Base-by-base conservation (phyloP, 2,329 filamentous ascomycete species). In the Aspergillus awamori region DNA sequence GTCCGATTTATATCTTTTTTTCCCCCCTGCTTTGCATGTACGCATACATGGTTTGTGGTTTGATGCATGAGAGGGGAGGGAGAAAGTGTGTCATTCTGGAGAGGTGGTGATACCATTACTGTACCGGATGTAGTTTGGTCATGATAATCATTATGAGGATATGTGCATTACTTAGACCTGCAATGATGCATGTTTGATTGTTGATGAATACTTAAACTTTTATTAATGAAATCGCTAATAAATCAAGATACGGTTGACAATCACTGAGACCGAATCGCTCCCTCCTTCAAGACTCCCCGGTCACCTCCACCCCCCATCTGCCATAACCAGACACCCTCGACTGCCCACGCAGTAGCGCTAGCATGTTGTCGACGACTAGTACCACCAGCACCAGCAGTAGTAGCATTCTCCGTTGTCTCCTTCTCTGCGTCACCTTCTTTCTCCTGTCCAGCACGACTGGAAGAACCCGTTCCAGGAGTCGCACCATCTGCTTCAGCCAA, bases 271-370 rank as follows among this genome's bases (percentile, higher is more conserved):
- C 73, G 71, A 60, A 71, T 59, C 10, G 68, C 63, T 2, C 72
- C 70, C 20, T 74, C 72, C 63, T 78, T 77, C 60, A 75, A 62
- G 5, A 81, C 66, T 1, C 77, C 76, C 53, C 77, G 69, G 63
- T 79, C 77, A 24, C 77, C 74, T 76, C 80, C 82, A 77, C 78
- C 86, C 72, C 90, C 90, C 82, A 90, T 72, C 82, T 90, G 66
- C 92, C 92, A 93, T 63, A 96, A 76, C 93, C 94, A 97, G 15
- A 97, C 79, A 1, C 93, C 93, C 76, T 98, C 94, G 3, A 90
- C 88, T 10, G 94, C 93, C 82, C 93, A 96, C 0, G 90, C 89
- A 70, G 88, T 86, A 53, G 91, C 92, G 60, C 92, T 94, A 61
- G 90, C 81, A 81, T 97, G 93, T 0, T 88, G 72, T 5, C 77